Conservation (phyloP, 768 basidiomycete genomes). For the Rhodocollybia butyracea region DNA sequence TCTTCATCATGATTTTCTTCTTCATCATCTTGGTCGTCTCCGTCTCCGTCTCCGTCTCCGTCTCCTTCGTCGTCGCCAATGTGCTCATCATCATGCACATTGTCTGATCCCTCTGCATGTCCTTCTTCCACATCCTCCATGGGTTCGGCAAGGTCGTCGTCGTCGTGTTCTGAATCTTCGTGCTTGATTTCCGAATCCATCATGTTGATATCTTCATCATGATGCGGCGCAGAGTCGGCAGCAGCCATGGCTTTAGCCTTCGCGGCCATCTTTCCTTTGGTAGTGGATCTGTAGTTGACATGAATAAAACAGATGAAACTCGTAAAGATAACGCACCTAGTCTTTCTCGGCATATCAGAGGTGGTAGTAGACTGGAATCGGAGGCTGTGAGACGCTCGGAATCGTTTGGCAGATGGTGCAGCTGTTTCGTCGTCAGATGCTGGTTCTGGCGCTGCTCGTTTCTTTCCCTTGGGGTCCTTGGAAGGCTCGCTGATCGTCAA, state of each 20-base stretch:
- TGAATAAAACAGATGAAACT: conserved; percentile 1
- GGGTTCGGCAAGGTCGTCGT: conserved; percentile 41
- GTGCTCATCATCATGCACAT: conserved; percentile 40
- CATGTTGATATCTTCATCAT: conserved; percentile 79
- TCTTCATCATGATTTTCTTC: conserved; percentile 33
- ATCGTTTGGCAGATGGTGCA: conserved; percentile 59
- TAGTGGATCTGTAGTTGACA: conserved; percentile 35
- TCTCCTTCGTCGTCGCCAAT: conserved; percentile 46
- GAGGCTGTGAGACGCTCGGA: conserved; percentile 63
- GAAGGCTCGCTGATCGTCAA: conserved; percentile 74
- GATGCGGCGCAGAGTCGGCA: conserved; percentile 60
- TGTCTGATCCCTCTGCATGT: conserved; percentile 49
- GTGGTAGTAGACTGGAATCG: conserved; percentile 52
- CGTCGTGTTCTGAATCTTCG: conserved; percentile 39
- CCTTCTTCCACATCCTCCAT: conserved; percentile 36
- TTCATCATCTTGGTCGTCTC: conserved; percentile 29
- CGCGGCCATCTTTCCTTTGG: conserved; percentile 57
- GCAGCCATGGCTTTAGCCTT: conserved; percentile 56
- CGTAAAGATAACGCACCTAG: conserved; percentile 41
- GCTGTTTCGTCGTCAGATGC: conserved; percentile 64
- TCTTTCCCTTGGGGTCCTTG: conserved; percentile 86
- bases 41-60: conserved; percentile 39
- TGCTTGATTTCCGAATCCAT: conserved; percentile 58
- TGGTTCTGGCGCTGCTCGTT: conserved; percentile 77
- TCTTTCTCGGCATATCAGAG: conserved; percentile 72